phyloP scores from a whole-genome alignment of 2,329 filamentous ascomycete genomes.

The Hypoxylon sp. region DNA sequence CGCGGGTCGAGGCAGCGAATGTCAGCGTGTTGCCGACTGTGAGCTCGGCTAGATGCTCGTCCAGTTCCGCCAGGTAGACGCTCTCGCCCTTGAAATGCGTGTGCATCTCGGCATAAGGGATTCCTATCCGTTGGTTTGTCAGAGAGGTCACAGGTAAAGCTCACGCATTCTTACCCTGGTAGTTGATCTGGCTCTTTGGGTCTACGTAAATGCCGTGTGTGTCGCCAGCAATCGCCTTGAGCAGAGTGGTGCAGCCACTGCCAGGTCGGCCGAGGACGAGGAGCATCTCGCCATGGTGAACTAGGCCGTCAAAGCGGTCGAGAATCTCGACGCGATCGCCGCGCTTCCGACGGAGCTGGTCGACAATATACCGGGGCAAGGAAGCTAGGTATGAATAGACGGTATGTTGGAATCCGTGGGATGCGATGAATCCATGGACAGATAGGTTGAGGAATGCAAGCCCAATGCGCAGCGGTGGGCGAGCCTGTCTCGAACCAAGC shows the following conservation, averaged over 20 bases:
- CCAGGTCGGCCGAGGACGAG: constrained; percentile 71
- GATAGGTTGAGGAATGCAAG: too few relatives aligned
- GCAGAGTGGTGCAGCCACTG: constrained; percentile 81
- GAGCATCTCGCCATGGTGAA: constrained; percentile 59
- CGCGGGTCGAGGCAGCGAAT: constrained; percentile 73
- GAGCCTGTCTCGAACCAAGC: too few relatives aligned
- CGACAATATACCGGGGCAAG: too few relatives aligned
- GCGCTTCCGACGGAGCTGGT: too few relatives aligned
- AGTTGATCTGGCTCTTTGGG: constrained; percentile 78
- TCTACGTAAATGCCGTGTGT: constrained; percentile 82
- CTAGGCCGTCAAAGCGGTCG: neutral
- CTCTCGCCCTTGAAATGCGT: constrained; percentile 67
- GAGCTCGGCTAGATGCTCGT: constrained; percentile 82
- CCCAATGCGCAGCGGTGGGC: too few relatives aligned
- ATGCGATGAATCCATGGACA: too few relatives aligned
- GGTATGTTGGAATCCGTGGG: too few relatives aligned
- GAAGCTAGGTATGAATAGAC: too few relatives aligned
- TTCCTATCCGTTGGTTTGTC: too few relatives aligned
- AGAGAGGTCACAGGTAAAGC: too few relatives aligned
- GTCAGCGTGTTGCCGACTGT: constrained; percentile 81
- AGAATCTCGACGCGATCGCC: too few relatives aligned
- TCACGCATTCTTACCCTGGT: too few relatives aligned
- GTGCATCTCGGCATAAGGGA: neutral
- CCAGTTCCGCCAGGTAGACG: constrained; percentile 86
- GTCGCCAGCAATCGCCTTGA: constrained; percentile 86